A percentile compares a stretch with the other conserved stretches of the same genome.
phyloP scores from a whole-genome alignment of 176 grass and related monocot genomes.

The Echinochloa phyllopogon region DNA sequence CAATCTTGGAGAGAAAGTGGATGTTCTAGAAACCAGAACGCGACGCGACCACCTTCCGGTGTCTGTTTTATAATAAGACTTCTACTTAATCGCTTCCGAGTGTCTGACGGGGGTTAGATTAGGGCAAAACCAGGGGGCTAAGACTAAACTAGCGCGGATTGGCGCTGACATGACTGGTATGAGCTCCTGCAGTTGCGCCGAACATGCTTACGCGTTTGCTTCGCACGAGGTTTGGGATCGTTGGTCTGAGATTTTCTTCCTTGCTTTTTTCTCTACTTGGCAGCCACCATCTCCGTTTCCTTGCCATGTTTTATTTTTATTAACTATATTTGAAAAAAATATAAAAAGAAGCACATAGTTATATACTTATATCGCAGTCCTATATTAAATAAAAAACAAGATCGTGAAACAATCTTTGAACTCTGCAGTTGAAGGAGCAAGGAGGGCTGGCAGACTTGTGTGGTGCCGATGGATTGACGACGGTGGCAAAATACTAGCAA shows the following conservation, averaged over 20 bases:
- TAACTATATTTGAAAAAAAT: not conserved
- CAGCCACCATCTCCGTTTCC: not conserved
- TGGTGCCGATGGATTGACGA: not conserved
- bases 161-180: not conserved
- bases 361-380: not conserved
- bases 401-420: not conserved
- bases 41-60: not conserved
- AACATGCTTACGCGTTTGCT: constrained; percentile 1
- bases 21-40: not conserved
- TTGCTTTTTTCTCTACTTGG: not conserved
- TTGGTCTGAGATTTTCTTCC: not conserved
- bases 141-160: not conserved
- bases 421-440: not conserved
- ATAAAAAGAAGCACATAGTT: not conserved
- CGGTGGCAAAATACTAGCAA: not conserved
- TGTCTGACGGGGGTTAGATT: not conserved
- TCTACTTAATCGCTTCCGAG: not conserved
- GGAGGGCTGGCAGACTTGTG: not conserved
- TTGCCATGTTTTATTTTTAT: not conserved
- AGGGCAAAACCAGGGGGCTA: not conserved
- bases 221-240: not conserved
- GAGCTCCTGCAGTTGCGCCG: not conserved
- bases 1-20: not conserved
- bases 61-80: too few relatives aligned
- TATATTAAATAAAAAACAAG: not conserved